Evolutionary conservation across 2,329 filamentous ascomycete genomes (phyloP), one percentile per base, ranked within the genome.

Genomic region (Penicillium psychrosexuale): DNA sequence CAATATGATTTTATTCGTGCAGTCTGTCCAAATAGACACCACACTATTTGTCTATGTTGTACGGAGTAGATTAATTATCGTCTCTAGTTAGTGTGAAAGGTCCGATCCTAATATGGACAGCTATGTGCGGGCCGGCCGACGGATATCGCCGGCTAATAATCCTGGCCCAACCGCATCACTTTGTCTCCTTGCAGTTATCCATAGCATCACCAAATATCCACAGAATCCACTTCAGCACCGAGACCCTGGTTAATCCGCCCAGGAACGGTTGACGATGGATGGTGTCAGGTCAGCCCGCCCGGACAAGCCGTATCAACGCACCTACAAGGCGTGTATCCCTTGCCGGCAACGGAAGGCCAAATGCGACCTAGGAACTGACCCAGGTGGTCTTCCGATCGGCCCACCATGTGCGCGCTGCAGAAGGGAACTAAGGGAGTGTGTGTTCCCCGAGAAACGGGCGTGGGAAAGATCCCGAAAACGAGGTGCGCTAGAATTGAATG

Each of bases 301-400:
- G 69, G 77, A 67, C 50, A 68, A 67, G 47, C 62, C 65, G 48
- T 80, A 78, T 64, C 77, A 81, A 66, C 78, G 79, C 57, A 78
- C 79, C 36, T 82, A 82, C 75, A 81, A 82, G 66, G 79, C 79
- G 22, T 82, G 79, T 65, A 75, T 80, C 54, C 75, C 78, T 54
- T 82, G 79, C 61, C 78, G 79, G 47, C 76, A 79, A 61, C 73
- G 78, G 49, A 82, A 81, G 68, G 77, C 79, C 47, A 80, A 79
- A 67, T 82, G 79, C 59, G 78, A 81, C 37, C 65, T 80, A 27
- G 74, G 74, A 7, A 64, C 62, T 11, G 74, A 72, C 4, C 60
- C 74, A 52, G 73, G 73, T 55, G 76, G 78, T 27, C 65, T 67
- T 43, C 63, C 69, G 30, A 60, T 69, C 51, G 71, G 71, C 11